Evolutionary conservation across 371 early-diverging fungal species (phyloP), one percentile per base, ranked within the genome.

Genomic region (Mortierella sp.): DNA sequence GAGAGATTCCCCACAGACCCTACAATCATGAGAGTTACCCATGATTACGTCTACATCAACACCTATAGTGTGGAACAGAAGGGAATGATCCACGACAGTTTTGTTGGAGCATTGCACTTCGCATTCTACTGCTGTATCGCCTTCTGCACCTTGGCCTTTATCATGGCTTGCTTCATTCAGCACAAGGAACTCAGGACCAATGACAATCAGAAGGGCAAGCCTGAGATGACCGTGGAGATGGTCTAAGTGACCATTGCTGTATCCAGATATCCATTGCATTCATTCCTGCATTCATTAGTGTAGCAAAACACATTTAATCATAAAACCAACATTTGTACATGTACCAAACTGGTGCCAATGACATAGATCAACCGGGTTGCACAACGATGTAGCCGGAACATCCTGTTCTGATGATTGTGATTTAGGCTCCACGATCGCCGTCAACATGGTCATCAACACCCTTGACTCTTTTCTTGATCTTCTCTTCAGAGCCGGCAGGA

Each of bases 161-260:
- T 68, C 54, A n/a, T 47, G 52, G 48, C 51, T 27, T 57, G 60
- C 51, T 68, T 68, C 28, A 64, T 74, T 37, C 61, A 68, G 54
- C 68, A 68, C 54, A 56, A 56, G 60, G 68, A 67, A 24, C 68
- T 74, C 57, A 68, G 64, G 60, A 68, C 76, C 48, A 68, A 67
- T 34, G 63, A 59, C 17, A 73, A 63, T 47, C 57, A 54, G 24
- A 66, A 66, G 51, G 37, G 9, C 52, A 51, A 51, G 52, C 60
- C 53, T n/a, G 68, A 67, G 47, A 43, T 60, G 47, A 19, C 52
- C 5, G 24, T 59, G 22, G 68, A 67, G 21, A 67, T 60, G 61
- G 68, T 44, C 9, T 67, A 43, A 60, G 24, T 24, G 7, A 34
- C 34, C 34, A 34, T 10, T 34, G 37, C 17, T 41, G 41, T 41